These are phyloP conservation scores for Amphirosellinia nigrospora DNA, from an alignment of 495 filamentous ascomycete genomes.

Conservation along the genomic window DNA sequence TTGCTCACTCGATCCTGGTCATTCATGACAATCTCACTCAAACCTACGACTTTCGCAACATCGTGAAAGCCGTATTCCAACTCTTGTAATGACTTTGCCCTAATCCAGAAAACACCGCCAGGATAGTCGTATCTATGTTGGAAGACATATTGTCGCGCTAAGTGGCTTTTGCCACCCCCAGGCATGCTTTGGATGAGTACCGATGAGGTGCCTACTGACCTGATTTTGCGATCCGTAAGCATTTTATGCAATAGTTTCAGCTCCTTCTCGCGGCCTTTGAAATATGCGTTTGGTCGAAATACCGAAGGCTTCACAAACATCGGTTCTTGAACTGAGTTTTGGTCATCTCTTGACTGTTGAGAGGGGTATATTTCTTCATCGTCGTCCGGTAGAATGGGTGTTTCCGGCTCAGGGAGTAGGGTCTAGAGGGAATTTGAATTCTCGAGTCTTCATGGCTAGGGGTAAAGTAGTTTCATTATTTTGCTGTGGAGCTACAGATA, in stretches of 20 bases:
- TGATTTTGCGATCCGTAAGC: conserved; percentile 66
- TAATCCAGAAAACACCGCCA: conserved; percentile 83
- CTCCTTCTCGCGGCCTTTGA: conserved; percentile 76
- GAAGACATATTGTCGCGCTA: conserved; percentile 83
- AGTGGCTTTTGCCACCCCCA: conserved; percentile 81
- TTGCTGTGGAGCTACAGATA: conserved; percentile 43
- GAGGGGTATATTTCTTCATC: conserved; percentile 41
- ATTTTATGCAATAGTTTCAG: conserved; percentile 70
- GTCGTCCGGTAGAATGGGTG: conserved; percentile 30
- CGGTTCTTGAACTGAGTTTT: conserved; percentile 40
- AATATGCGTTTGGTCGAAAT: conserved; percentile 79
- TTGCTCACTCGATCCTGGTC: conserved; percentile 50
- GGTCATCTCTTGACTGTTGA: conserved; percentile 38
- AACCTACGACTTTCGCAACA: conserved; percentile 69
- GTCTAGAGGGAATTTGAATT: conserved; percentile 41
- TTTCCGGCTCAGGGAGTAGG: conserved; percentile 33
- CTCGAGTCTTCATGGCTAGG: conserved; percentile 37
- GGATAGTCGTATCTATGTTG: conserved; percentile 67
- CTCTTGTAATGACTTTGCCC: conserved; percentile 68
- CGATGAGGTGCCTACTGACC: conserved; percentile 67
- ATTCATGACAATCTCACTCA: conserved; percentile 51
- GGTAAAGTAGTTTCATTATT: conserved; percentile 46
- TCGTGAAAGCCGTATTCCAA: conserved; percentile 74
- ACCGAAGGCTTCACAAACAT: conserved; percentile 74
- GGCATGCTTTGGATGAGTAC: conserved; percentile 75